phyloP scores from a whole-genome alignment of 305 asterid species.

The Coffea humblotiana region DNA sequence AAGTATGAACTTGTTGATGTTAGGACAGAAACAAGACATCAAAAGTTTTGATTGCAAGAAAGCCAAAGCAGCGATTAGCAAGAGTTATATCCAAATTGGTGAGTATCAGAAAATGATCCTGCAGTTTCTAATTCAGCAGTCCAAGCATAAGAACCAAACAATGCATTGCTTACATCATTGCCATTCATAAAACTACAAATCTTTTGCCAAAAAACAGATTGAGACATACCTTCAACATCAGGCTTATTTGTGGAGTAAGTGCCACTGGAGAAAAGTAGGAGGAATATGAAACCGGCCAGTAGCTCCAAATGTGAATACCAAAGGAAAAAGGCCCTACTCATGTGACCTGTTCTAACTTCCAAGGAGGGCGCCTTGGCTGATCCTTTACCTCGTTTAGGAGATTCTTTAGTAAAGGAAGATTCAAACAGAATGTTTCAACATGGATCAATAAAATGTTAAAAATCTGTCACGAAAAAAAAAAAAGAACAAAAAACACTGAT shows the following conservation, averaged over 20 bases:
- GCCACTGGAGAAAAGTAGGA: slow-evolving; percentile 41
- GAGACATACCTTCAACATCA: slow-evolving; percentile 59
- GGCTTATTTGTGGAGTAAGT: slow-evolving; percentile 46
- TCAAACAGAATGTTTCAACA: background rate
- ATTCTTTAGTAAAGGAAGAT: slow-evolving; percentile 6
- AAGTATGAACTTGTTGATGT: background rate
- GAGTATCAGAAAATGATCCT: background rate
- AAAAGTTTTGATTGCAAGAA: background rate
- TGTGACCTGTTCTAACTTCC: slow-evolving; percentile 22
- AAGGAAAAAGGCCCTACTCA: slow-evolving; percentile 21
- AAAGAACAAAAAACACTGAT: no score
- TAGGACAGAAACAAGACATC: background rate
- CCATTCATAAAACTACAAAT: background rate
- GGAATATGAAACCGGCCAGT: slow-evolving; percentile 26
- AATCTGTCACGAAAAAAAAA: background rate
- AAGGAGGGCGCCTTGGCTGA: slow-evolving; percentile 12
- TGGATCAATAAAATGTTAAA: background rate
- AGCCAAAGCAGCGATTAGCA: no score
- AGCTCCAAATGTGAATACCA: slow-evolving; percentile 25
- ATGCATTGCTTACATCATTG: background rate
- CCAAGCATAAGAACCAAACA: background rate
- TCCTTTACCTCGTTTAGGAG: slow-evolving; percentile 5
- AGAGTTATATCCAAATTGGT: background rate
- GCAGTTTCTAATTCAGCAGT: background rate
- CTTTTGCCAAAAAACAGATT: background rate